Conservation (phyloP, 768 basidiomycete genomes). For the Rhodocollybia butyracea region DNA sequence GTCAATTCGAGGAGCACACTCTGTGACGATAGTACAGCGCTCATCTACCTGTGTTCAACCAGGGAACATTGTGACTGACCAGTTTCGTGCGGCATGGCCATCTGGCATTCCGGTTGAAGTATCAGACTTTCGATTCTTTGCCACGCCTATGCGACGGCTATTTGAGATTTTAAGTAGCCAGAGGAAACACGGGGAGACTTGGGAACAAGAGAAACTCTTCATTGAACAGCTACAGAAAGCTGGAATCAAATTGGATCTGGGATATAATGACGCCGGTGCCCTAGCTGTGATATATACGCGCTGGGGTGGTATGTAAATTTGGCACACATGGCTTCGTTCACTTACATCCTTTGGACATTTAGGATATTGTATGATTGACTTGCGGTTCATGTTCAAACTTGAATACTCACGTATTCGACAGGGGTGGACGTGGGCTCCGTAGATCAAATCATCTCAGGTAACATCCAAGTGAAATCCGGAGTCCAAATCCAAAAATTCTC, state of each 20-base stretch:
- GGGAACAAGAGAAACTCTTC: slow-evolving; percentile 28
- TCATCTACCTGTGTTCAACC: slow-evolving; percentile 33
- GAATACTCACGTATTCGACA: no score
- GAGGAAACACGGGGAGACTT: no score
- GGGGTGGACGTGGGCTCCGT: slow-evolving; percentile 47
- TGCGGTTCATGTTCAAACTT: background rate
- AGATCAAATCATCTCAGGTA: slow-evolving; percentile 48
- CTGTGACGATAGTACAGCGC: slow-evolving; percentile 41
- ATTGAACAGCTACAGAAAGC: slow-evolving; percentile 31
- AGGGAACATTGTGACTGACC: background rate
- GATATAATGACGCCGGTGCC: slow-evolving; percentile 27
- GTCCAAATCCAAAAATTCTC: slow-evolving; percentile 35
- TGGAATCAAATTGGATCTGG: slow-evolving; percentile 33
- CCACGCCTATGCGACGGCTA: slow-evolving; percentile 8
- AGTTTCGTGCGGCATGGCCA: slow-evolving; percentile 12
- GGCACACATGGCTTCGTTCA: background rate
- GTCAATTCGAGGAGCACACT: slow-evolving; percentile 22
- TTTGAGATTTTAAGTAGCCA: no score
- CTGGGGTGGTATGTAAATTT: slow-evolving; percentile 26
- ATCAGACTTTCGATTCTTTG: slow-evolving; percentile 17
- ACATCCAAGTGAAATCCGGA: slow-evolving; percentile 58
- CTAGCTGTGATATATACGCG: slow-evolving; percentile 26
- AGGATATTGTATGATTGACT: slow-evolving; percentile 9
- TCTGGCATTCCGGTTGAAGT: slow-evolving; percentile 19
- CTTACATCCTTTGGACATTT: background rate